These are phyloP conservation scores for Yamadazyma paraphyllophila DNA, from an alignment of 805 yeast genomes.

Conservation along the genomic window DNA sequence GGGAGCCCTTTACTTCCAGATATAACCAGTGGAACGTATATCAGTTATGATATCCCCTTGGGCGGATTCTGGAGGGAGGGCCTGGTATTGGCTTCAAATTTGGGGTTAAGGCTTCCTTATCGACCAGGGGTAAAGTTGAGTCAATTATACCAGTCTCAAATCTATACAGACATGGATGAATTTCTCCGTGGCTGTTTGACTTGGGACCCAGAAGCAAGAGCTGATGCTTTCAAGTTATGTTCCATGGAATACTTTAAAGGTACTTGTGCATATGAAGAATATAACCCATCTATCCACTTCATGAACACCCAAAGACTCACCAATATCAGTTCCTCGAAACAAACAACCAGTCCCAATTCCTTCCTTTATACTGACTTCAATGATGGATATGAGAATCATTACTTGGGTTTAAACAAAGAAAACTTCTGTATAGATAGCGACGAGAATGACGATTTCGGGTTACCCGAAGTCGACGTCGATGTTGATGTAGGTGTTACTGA, in stretches of 20 bases:
- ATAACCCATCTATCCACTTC: constrained; percentile 3
- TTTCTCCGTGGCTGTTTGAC: constrained; percentile 49
- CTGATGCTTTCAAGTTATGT: constrained; percentile 48
- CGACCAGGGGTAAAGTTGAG: constrained; percentile 42
- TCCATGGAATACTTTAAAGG: constrained; percentile 54
- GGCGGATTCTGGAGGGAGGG: constrained; percentile 82
- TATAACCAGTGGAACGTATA: constrained; percentile 3
- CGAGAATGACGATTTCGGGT: constrained; percentile 5
- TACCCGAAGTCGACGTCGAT: constrained; percentile 5
- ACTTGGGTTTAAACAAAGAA: constrained; percentile 8
- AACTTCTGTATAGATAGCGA: neutral
- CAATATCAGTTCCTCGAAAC: neutral
- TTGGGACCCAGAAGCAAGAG: constrained; percentile 79
- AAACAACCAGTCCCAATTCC: neutral
- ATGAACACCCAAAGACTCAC: neutral
- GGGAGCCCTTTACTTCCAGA: constrained; percentile 63
- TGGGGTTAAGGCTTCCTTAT: constrained; percentile 59
- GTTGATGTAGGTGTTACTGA: constrained; percentile 2
- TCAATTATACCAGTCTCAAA: constrained; percentile 15
- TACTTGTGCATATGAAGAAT: constrained; percentile 24
- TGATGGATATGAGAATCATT: constrained; percentile 21
- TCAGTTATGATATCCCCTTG: constrained; percentile 34
- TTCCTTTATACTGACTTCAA: constrained; percentile 3
- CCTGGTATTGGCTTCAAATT: constrained; percentile 43
- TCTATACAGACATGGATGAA: constrained; percentile 2